Evolutionary conservation across 768 basidiomycete genomes (phyloP).

Genomic region (Lactarius vividus): DNA sequence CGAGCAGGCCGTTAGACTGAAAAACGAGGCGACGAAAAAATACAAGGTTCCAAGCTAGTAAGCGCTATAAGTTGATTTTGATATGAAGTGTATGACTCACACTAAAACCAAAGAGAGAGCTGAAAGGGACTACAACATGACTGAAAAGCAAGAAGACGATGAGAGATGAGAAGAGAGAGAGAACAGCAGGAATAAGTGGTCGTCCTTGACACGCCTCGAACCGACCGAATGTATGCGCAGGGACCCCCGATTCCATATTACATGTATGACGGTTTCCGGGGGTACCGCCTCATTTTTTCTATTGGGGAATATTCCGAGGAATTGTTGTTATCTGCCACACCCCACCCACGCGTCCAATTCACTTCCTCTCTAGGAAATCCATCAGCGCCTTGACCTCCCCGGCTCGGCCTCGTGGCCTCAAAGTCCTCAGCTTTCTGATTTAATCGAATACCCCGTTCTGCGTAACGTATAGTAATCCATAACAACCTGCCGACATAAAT

Average conservation of each 20-base stretch:
- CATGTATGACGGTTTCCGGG: neutral
- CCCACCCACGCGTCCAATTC: neutral
- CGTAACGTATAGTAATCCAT: conserved; percentile 53
- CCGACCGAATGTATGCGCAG: neutral
- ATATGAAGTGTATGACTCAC: conserved; percentile 16
- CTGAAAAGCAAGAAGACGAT: conserved; percentile 8
- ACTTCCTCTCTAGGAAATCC: neutral
- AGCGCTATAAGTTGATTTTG: neutral
- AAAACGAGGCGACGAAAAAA: conserved; percentile 1
- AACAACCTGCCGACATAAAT: conserved; percentile 41
- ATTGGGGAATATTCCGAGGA: conserved; percentile 3
- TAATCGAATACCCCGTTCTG: conserved; percentile 53
- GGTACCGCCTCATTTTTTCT: neutral
- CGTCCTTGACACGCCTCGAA: neutral
- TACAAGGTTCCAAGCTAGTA: neutral
- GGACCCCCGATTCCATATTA: neutral
- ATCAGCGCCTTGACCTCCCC: neutral
- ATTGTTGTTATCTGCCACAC: neutral
- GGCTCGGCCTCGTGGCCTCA: neutral
- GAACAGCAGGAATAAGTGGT: neutral
- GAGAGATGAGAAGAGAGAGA: neutral
- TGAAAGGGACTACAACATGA: conserved; percentile 23
- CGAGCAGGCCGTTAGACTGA: conserved; percentile 15
- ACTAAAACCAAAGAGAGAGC: neutral
- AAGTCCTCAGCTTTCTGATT: conserved; percentile 33